Base-by-base conservation (phyloP, 2,329 filamentous ascomycete species). In the Fusarium paranaense region DNA sequence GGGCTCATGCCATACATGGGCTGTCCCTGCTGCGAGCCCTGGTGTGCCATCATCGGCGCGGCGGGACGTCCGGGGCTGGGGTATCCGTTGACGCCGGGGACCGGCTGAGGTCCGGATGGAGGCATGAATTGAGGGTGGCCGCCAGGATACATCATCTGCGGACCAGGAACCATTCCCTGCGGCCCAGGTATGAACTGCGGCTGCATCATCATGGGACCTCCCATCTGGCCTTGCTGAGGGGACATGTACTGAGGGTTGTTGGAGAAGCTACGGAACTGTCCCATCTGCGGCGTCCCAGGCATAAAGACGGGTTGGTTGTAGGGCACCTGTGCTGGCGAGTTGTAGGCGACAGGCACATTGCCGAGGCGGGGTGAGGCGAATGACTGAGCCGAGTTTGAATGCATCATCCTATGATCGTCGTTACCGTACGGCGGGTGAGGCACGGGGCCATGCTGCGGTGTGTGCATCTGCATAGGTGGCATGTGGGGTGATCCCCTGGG, bases 1-100 rank as follows among this genome's bases (percentile, higher is more conserved):
- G 92, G 92, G 78, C 92, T 93, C 92, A 95, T 94, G 73, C 90
- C 93, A 86, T 89, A 95, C 84, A 87, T 90, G 78, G 86, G 91
- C 80, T 97, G 95, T 45, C 95, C 95, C 82, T 97, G 95, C 79
- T 98, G 96, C 32, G 95, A 98, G 64, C 94, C 94, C 84, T 98
- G 95, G 75, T 95, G 95, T 78, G 92, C 94, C 96, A 98, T 98
- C 92, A 97, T 95, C 2, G 94, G 92, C 14, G 97, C 94, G 22
- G 86, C 82, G 32, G 92, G 91, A 57, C 95, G 90, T 66, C 94
- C 92, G 1, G 96, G 96, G 80, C 96, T 98, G n/a, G 95, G 94
- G 79, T 94, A 98, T 18, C 95, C 94, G 76, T 92, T 93, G 9
- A 90, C 87, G 50, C 90, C 93, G 22, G 92, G 90, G 64, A 91